Evolutionary conservation across 225 moss, liverwort and hornwort genomes (phyloP).

Genomic region (Thuidium tamariscinum): DNA sequence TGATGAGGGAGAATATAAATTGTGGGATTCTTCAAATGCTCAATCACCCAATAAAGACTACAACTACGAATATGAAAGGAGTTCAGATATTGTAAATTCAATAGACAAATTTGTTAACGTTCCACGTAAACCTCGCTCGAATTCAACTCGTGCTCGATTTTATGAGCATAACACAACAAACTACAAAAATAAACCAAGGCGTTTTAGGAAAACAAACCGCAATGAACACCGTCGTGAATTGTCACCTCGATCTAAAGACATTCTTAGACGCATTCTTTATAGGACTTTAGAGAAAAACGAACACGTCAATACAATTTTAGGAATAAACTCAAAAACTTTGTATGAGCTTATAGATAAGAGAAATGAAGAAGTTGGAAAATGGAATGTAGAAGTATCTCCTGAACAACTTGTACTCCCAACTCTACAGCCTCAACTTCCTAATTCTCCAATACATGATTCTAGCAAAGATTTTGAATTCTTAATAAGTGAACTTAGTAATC

Average conservation of each 20-base stretch:
- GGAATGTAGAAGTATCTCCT: background rate
- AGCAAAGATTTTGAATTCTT: background rate
- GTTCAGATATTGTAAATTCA: background rate
- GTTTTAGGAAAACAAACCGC: background rate
- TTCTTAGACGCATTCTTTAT: background rate
- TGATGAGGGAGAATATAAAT: background rate
- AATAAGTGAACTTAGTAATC: background rate
- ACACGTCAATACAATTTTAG: background rate
- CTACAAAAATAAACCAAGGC: background rate
- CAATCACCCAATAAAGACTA: background rate
- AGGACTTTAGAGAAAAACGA: background rate
- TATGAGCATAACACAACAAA: background rate
- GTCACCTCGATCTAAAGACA: background rate
- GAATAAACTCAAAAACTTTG: background rate
- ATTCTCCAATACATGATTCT: background rate
- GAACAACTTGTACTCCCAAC: accelerated
- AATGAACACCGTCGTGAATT: background rate
- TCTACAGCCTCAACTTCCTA: background rate
- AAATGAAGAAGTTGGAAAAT: background rate
- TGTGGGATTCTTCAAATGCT: background rate
- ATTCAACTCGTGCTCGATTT: accelerated
- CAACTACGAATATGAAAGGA: background rate
- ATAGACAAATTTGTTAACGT: background rate
- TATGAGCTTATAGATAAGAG: background rate
- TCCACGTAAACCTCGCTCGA: background rate